A percentile compares a stretch with the other conserved stretches of the same genome.
phyloP scores from a whole-genome alignment of 768 basidiomycete genomes.

The Exsudoporus frostii region DNA sequence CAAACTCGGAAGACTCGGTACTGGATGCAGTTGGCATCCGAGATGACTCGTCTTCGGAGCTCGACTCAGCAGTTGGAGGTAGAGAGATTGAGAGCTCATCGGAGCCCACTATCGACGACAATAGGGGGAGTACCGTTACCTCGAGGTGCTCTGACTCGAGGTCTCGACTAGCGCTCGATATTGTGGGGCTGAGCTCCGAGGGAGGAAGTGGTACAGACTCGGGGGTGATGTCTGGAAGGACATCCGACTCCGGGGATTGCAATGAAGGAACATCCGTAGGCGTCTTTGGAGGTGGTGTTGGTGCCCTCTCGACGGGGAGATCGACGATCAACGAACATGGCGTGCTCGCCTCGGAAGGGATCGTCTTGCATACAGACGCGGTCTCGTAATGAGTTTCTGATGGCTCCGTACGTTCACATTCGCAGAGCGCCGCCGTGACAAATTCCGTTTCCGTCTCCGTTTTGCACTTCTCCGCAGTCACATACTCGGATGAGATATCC shows the following conservation, averaged over 20 bases:
- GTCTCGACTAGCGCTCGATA: constrained; percentile 19
- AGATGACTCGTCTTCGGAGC: constrained; percentile 30
- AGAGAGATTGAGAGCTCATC: constrained; percentile 23
- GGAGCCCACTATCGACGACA: constrained; percentile 20
- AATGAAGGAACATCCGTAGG: constrained; percentile 28
- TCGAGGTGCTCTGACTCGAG: constrained; percentile 21
- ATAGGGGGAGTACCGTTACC: constrained; percentile 3
- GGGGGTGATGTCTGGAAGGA: constrained; percentile 18
- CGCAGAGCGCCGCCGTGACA: constrained; percentile 45
- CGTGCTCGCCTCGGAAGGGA: constrained; percentile 34
- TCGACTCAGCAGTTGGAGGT: constrained; percentile 32
- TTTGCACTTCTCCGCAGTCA: constrained; percentile 47
- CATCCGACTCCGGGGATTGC: constrained; percentile 24
- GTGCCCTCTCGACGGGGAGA: constrained; percentile 20
- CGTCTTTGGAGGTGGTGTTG: constrained; percentile 28
- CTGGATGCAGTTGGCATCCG: constrained; percentile 40
- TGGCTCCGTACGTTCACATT: constrained; percentile 22
- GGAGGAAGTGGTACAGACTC: constrained; percentile 40
- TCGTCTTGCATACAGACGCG: constrained; percentile 39
- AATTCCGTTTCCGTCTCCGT: constrained; percentile 44
- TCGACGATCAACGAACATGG: constrained; percentile 37
- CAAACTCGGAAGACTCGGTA: constrained; percentile 39
- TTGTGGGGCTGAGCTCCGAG: constrained; percentile 30
- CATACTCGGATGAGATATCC: constrained; percentile 45
- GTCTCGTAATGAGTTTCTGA: constrained; percentile 54